phyloP scores from a whole-genome alignment of 306 rosid genomes.

The Bauhinia variegata region DNA sequence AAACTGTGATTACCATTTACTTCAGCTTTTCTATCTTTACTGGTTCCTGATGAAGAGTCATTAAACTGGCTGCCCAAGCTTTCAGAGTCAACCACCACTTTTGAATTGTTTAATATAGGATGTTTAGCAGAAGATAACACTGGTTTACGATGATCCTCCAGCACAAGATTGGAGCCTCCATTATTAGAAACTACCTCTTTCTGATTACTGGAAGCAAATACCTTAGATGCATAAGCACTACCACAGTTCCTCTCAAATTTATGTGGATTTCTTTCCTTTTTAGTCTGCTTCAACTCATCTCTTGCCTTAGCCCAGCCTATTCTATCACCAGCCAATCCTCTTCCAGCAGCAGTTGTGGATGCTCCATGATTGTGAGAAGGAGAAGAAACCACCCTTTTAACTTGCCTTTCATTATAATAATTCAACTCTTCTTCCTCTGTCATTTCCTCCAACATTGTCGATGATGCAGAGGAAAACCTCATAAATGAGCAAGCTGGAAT shows the following conservation, averaged over 20 bases:
- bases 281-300: conserved; percentile 38
- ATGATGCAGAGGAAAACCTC: conserved; percentile 41
- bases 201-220: conserved; percentile 33
- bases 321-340: conserved; percentile 39
- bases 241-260: conserved; percentile 29
- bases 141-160: conserved; percentile 20
- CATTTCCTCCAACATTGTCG: conserved; percentile 42
- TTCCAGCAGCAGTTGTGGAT: conserved; percentile 6
- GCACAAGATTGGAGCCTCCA: conserved; percentile 16
- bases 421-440: conserved; percentile 42
- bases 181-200: conserved; percentile 31
- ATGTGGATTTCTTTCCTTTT: conserved; percentile 32
- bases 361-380: conserved; percentile 17
- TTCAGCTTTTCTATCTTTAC: conserved; percentile 34
- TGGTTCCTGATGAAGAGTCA: conserved; percentile 17
- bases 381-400: conserved; percentile 17
- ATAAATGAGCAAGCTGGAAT: conserved; percentile 33
- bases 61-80: conserved; percentile 26
- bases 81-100: conserved; percentile 40
- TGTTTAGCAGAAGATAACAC: conserved; percentile 34
- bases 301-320: conserved; percentile 45
- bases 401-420: conserved; percentile 37
- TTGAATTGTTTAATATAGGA: conserved; percentile 33
- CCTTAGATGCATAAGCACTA: conserved; percentile 25
- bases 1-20: conserved; percentile 36